Conservation (phyloP, 768 basidiomycete species). For the Boletus reticulatus region DNA sequence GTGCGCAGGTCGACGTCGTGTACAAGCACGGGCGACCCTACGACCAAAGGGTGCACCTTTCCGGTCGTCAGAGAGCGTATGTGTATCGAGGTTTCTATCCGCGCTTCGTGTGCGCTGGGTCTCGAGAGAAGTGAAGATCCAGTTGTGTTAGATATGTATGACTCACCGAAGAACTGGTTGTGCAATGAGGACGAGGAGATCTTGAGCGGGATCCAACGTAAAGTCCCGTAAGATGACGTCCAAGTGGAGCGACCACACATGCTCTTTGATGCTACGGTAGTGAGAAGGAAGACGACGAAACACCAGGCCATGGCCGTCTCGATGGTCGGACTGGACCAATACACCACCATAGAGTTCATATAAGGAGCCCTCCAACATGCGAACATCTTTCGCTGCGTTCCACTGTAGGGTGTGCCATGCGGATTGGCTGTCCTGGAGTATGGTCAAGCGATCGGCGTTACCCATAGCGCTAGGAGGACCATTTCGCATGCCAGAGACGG, state of each 20-base stretch:
- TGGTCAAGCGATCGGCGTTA: conserved; percentile 35
- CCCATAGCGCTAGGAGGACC: conserved; percentile 31
- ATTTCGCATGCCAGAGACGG: conserved; percentile 40
- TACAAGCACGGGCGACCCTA: conserved; percentile 31
- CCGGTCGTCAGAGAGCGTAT: conserved; percentile 46
- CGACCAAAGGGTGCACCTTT: conserved; percentile 43
- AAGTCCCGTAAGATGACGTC: conserved; percentile 51
- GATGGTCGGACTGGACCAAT: conserved; percentile 39
- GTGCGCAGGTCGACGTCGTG: conserved; percentile 20
- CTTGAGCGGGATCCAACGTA: conserved; percentile 64
- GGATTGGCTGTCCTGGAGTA: conserved; percentile 37
- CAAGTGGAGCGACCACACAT: conserved; percentile 41
- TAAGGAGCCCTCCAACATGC: conserved; percentile 42
- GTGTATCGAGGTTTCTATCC: conserved; percentile 35
- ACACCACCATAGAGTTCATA: conserved; percentile 64
- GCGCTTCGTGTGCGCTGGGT: conserved; percentile 5
- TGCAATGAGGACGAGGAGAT: conserved; percentile 56
- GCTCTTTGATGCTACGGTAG: conserved; percentile 44
- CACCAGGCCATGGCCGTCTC: conserved; percentile 29
- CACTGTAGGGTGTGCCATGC: conserved; percentile 42
- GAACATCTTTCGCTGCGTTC: conserved; percentile 31
- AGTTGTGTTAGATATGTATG: neutral
- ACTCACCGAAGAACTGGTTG: conserved; percentile 34
- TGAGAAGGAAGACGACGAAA: conserved; percentile 52
- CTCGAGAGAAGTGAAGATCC: conserved; percentile 13